Base-by-base conservation (phyloP, 2,329 filamentous ascomycete species). In the Zymoseptoria brevis region DNA sequence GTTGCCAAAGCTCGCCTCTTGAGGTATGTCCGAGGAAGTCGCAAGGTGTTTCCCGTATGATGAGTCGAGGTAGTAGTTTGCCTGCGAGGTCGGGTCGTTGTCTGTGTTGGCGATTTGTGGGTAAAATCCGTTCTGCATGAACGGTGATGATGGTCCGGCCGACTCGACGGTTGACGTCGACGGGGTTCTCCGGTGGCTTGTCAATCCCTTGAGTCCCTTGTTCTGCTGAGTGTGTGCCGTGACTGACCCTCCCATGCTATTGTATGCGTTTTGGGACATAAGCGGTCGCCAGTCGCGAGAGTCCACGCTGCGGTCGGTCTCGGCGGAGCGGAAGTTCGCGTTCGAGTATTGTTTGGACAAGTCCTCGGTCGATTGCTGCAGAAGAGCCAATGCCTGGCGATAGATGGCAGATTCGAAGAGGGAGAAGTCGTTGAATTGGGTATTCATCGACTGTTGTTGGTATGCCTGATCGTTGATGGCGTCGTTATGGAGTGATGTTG, bases 21-120 rank as follows among this genome's bases (percentile, higher is more conserved):
- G 75, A 13, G 81, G 80, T 8, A 80, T 82, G 60, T 81, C 78
- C 52, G 79, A 75, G n/a, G 82, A 79, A 22, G 80, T 82, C 2
- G 80, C 80, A 11, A 82, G 75, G 65, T 80, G 76, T 70, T 81
- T 83, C 60, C 78, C 73, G 69, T 77, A 78, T 54, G 73, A 68
- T 60, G 75, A 74, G 64, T 68, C 67, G 56, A 69, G 68, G 71
- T 75, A 71, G 69, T 71, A 70, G 55, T 66, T 64, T 53, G 69
- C 66, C 56, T 75, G 69, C 57, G 73, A 71, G 55, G 75, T 71
- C 60, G 79, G 77, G 67, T 71, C 75, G 62, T 70, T 69, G 62
- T 80, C 77, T 64, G 75, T 67, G 63, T 73, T 73, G 60, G 75
- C 76, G 65, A 81, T 78, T 56, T 77, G 76, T 56, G 73, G 69